Evolutionary conservation across 352 stramenopile genomes (phyloP).

Genomic region (Pythium rhizo-oryzae): DNA sequence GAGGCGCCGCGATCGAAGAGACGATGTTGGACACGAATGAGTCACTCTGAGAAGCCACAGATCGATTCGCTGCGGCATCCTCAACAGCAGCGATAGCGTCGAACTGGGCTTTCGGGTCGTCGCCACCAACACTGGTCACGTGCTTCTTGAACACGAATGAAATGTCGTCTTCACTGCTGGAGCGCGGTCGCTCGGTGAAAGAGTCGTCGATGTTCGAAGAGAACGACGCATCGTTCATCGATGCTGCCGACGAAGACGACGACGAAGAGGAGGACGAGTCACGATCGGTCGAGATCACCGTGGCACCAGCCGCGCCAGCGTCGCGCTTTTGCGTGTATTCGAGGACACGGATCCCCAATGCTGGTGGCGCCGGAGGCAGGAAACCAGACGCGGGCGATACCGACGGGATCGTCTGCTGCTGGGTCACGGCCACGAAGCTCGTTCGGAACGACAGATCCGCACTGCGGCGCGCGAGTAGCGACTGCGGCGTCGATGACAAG

Average conservation of each 20-base stretch:
- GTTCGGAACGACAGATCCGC: slow-evolving; percentile 23
- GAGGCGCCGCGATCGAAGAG: too few relatives aligned
- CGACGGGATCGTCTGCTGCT: neutral
- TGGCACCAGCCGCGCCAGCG: neutral
- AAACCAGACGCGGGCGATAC: neutral
- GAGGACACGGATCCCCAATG: slow-evolving; percentile 17
- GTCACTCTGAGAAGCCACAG: neutral
- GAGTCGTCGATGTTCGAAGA: slow-evolving; percentile 28
- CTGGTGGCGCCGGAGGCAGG: neutral
- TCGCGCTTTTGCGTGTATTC: slow-evolving; percentile 15
- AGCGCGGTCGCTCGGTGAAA: slow-evolving; percentile 13
- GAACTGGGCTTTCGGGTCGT: neutral
- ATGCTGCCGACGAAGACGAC: slow-evolving; percentile 8
- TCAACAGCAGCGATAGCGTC: slow-evolving; percentile 1
- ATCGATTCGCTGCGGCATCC: neutral
- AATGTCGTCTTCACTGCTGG: slow-evolving; percentile 14
- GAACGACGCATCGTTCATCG: slow-evolving; percentile 22
- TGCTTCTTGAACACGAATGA: slow-evolving; percentile 19
- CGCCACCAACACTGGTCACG: neutral
- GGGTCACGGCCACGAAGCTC: slow-evolving; percentile 18
- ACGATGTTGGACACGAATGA: neutral
- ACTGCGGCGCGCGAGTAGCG: neutral
- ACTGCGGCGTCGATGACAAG: slow-evolving; percentile 7
- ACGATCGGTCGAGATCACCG: neutral
- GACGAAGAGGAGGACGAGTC: slow-evolving; percentile 20